phyloP scores from a whole-genome alignment of 2,329 filamentous ascomycete genomes.

The Arachnomyces sp. region DNA sequence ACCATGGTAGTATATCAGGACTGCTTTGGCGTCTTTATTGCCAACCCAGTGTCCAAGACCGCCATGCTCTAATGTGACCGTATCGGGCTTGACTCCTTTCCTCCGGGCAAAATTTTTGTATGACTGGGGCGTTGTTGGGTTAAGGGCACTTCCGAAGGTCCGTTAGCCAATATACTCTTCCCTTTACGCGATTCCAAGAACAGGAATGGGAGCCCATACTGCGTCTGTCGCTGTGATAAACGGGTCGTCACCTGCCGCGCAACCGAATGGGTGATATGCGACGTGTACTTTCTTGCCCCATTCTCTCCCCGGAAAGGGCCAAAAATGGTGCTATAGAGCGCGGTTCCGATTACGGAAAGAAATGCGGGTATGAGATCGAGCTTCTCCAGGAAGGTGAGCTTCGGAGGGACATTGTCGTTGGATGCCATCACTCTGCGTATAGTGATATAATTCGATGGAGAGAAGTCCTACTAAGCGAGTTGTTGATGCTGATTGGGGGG shows the following conservation, averaged over 20 bases:
- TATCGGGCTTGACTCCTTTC: slow-evolving; percentile 21
- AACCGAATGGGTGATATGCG: slow-evolving; percentile 26
- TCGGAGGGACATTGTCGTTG: slow-evolving; percentile 11
- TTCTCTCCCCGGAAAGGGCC: slow-evolving; percentile 31
- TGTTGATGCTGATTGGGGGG: too few relatives aligned
- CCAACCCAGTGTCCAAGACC: slow-evolving; percentile 32
- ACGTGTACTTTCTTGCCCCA: slow-evolving; percentile 26
- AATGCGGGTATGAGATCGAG: slow-evolving; percentile 22
- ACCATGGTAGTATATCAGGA: slow-evolving; percentile 33
- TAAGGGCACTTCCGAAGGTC: slow-evolving; percentile 1
- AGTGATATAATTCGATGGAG: too few relatives aligned
- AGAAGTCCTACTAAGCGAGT: too few relatives aligned
- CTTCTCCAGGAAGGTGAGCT: slow-evolving; percentile 29
- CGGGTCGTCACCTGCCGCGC: slow-evolving; percentile 22
- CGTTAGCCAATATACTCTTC: not conserved
- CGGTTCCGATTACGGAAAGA: slow-evolving; percentile 19
- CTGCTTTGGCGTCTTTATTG: slow-evolving; percentile 30
- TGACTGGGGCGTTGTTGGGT: slow-evolving; percentile 16
- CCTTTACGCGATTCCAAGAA: not conserved
- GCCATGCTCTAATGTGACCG: slow-evolving; percentile 23
- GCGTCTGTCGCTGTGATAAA: slow-evolving; percentile 21
- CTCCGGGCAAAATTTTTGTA: slow-evolving; percentile 22
- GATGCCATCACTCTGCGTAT: slow-evolving; percentile 3
- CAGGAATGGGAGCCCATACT: slow-evolving; percentile 24
- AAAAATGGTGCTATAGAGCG: slow-evolving; percentile 24